These are phyloP conservation scores for Geum urbanum DNA, from an alignment of 306 rosid genomes.

Conservation along the genomic window DNA sequence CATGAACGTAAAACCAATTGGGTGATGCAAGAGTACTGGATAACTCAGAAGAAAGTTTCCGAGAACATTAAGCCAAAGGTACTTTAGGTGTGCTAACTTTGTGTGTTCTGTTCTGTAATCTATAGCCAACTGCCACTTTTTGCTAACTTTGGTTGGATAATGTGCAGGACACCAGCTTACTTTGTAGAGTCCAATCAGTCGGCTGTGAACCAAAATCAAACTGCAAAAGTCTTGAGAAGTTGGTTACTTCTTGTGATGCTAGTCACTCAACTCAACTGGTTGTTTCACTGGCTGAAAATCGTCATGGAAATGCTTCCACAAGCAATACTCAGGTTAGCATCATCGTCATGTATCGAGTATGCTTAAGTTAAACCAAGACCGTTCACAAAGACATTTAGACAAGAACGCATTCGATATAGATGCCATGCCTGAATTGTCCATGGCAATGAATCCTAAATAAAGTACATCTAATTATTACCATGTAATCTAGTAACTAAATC, in stretches of 20 bases:
- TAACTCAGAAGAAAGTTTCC: background rate
- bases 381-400: too few relatives aligned
- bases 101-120: background rate
- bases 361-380: too few relatives aligned
- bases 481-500: too few relatives aligned
- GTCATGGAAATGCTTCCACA: constrained; percentile 20
- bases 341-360: constrained; percentile 2
- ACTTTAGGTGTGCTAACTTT: constrained; percentile 14
- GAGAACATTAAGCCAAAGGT: constrained; percentile 27
- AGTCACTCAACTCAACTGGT: background rate
- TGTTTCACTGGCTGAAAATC: constrained; percentile 2
- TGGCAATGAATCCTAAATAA: too few relatives aligned
- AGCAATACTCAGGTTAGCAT: constrained; percentile 29
- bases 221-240: background rate
- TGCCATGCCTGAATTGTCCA: too few relatives aligned
- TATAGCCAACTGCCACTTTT: constrained; percentile 14
- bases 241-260: constrained; percentile 1
- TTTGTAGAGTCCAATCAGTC: constrained; percentile 28
- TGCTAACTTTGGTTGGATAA: constrained; percentile 28
- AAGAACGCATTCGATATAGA: too few relatives aligned
- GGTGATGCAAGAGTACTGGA: constrained; percentile 34
- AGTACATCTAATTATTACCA: too few relatives aligned
- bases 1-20: constrained; percentile 20
- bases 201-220: constrained; percentile 10
- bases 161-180: constrained; percentile 30